Base-by-base conservation (phyloP, 1,139 yeast species). In the Spencermartinsiella ligniputridi region DNA sequence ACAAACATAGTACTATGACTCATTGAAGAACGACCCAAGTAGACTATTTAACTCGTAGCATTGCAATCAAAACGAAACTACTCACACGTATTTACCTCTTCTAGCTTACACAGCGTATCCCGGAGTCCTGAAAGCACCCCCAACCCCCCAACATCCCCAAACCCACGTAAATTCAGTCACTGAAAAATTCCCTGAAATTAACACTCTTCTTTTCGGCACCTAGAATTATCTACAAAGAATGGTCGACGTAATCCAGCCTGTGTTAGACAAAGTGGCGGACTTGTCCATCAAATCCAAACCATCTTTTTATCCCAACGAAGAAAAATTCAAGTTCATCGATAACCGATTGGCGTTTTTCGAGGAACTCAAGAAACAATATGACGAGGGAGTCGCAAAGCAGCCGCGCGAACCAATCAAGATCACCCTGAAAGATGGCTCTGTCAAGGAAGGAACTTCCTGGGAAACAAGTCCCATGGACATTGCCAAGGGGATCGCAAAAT, bases 401-500 rank as follows among this genome's bases (percentile, higher is more conserved):
- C 72, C 74, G 42, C 77, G 80, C 42, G 79, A 62, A 29, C 76
- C 87, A 36, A 82, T 94, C 64, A 76, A 78, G 56, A 76, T 92
- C 64, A 86, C 95, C 39, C 75, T 92, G 66, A 87, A 85, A 63
- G 97, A 90, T 59, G 97, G 97, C 40, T 69, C 84, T 40, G 69
- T 78, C 46, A 82, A 84, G 64, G 83, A 77, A 54, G 98, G 89
- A 52, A 77, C 77, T 35, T 73, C 96, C 3, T 94, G 82, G 81
- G 96, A 89, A 65, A 90, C 98, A 42, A 72, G 88, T 29, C 98
- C 99, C 41, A 68, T 86, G 69, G 85, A 81, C 47, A 85, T 92
- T 54, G 97, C 97, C 46, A 75, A 74, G 57, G 81, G 69, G 45
- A 90, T 92, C 57, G 90, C 96, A 55, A 86, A 87, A 67, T 84